Conservation (phyloP, 441 rosid species). For the Sinapis alba region DNA sequence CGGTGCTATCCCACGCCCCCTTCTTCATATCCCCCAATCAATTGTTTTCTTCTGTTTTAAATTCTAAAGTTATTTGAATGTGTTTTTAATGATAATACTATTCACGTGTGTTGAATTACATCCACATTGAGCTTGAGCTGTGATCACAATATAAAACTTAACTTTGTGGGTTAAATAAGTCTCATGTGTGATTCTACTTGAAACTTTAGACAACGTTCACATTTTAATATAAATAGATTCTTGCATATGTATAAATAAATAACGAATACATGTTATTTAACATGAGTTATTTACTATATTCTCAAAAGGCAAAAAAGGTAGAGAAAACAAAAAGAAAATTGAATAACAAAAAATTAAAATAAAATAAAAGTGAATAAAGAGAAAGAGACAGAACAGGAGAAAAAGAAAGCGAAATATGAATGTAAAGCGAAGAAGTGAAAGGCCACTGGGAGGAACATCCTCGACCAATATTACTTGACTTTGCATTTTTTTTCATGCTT, state of each 20-base stretch:
- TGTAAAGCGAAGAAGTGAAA: conserved; percentile 28
- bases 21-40: conserved; percentile 21
- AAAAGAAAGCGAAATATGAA: conserved; percentile 34
- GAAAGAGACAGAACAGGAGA: conserved; percentile 20
- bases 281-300: conserved; percentile 12
- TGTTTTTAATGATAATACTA: neutral
- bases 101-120: conserved; percentile 34
- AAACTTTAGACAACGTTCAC: neutral
- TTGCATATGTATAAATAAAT: neutral
- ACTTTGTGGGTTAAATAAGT: neutral
- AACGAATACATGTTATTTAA: neutral
- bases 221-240: neutral
- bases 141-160: neutral
- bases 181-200: neutral
- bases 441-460: conserved; percentile 29
- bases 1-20: conserved; percentile 35
- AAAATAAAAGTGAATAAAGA: conserved; percentile 32
- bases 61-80: neutral
- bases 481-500: neutral
- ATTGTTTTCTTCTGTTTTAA: neutral
- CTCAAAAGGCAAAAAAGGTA: conserved; percentile 19
- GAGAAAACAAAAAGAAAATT: conserved; percentile 31
- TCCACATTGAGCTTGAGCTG: neutral
- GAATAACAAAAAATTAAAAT: conserved; percentile 21
- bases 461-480: conserved; percentile 14